Evolutionary conservation across 371 early-diverging fungal genomes (phyloP).

Genomic region (Mortierella polycephala): DNA sequence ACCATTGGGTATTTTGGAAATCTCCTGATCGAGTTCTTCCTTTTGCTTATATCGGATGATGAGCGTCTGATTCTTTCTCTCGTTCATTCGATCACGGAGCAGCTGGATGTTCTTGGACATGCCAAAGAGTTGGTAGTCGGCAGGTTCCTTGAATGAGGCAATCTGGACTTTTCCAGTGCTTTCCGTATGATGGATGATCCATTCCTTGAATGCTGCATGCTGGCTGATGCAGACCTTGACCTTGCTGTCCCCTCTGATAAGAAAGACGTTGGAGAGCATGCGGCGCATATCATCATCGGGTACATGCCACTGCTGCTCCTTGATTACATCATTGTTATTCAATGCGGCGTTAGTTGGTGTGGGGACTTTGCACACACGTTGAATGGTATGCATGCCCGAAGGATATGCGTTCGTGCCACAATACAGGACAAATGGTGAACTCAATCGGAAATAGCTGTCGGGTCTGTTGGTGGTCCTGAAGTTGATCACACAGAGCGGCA

Average conservation of each 20-base stretch:
- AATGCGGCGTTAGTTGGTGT: constrained; percentile 18
- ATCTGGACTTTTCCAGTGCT: neutral
- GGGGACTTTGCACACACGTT: constrained; percentile 13
- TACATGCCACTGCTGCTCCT: constrained; percentile 8
- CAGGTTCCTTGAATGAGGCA: neutral
- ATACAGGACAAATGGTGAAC: constrained; percentile 9
- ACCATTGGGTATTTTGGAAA: constrained; percentile 8
- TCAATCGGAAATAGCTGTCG: constrained; percentile 24
- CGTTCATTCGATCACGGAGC: constrained; percentile 10
- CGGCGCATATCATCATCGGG: neutral
- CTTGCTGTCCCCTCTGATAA: neutral
- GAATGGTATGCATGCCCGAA: constrained; percentile 17
- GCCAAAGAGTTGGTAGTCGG: neutral
- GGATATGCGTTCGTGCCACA: neutral
- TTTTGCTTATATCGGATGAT: neutral
- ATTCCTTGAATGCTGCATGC: neutral
- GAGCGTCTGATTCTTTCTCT: neutral
- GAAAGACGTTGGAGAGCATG: constrained; percentile 15
- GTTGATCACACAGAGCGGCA: constrained; percentile 49
- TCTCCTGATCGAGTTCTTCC: neutral
- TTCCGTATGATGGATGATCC: neutral
- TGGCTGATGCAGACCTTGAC: constrained; percentile 17
- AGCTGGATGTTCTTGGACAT: constrained; percentile 23
- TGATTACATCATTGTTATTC: neutral
- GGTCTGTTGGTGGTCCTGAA: constrained; percentile 41